Conservation (phyloP, 2,329 filamentous ascomycete species). For the Colletotrichum spinosum region DNA sequence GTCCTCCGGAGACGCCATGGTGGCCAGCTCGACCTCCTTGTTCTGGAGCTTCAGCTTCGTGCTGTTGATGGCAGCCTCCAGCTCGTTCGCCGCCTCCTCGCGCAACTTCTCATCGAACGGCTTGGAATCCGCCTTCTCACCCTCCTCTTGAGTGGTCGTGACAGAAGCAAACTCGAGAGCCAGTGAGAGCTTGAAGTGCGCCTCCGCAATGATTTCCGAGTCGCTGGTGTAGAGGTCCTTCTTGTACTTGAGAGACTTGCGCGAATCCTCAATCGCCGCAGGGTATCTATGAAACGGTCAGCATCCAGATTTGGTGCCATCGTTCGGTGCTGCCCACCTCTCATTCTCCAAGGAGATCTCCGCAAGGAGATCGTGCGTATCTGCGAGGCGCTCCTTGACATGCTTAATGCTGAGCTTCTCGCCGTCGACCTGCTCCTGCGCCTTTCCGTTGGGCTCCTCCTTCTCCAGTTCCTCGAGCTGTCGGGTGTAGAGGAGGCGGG, state of each 20-base stretch:
- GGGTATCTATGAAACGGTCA: slow-evolving; percentile 67
- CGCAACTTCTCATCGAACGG: slow-evolving; percentile 76
- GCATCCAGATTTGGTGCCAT: background rate
- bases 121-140: slow-evolving; percentile 57
- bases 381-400: slow-evolving; percentile 87
- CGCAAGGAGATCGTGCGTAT: slow-evolving; percentile 92
- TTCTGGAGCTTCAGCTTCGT: slow-evolving; percentile 77
- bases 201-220: slow-evolving; percentile 89
- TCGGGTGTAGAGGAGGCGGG: slow-evolving; percentile 74
- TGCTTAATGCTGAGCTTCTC: slow-evolving; percentile 62
- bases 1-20: slow-evolving; percentile 73
- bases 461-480: slow-evolving; percentile 57
- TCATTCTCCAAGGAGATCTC: slow-evolving; percentile 99
- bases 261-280: slow-evolving; percentile 87
- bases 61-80: slow-evolving; percentile 79
- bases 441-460: slow-evolving; percentile 54
- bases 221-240: slow-evolving; percentile 82
- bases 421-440: slow-evolving; percentile 54
- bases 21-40: slow-evolving; percentile 75
- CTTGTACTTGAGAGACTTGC: slow-evolving; percentile 82
- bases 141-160: slow-evolving; percentile 67
- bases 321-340: slow-evolving; percentile 58
- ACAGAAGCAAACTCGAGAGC: slow-evolving; percentile 94
- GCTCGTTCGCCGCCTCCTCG: slow-evolving; percentile 76
- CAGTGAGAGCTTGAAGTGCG: slow-evolving; percentile 95